Evolutionary conservation across 805 yeast genomes (phyloP), one percentile per base, ranked within the genome.

Genomic region (Yamadazyma akitaensis): DNA sequence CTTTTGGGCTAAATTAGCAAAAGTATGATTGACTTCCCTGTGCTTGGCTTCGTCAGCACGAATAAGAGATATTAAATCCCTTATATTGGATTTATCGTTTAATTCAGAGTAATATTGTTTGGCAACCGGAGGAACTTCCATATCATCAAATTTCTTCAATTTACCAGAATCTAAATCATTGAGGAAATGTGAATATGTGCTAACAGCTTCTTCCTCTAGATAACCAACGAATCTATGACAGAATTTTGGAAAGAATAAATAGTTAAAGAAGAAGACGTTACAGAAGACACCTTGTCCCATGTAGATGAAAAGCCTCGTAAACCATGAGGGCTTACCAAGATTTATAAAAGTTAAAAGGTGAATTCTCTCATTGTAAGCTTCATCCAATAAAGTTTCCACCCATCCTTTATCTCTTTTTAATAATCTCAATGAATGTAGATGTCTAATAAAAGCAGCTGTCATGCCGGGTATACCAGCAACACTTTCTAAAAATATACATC

Each of bases 381-480:
- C 91, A 56, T 84, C 90, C 34, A 80, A 67, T 34, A 85, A 67
- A 1, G 90, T 83, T 60, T 84, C 88, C 51, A 85, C 75, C 85
- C 88, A 85, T 1, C 87, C 89, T 56, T 80, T 77, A 60, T 84
- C 91, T 49, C 90, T 65, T 56, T 73, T 73, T 53, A 85, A 67
- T 42, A 82, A 61, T 53, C 91, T 67, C 40, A 84, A 60, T 2
- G 87, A 77, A 51, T 81, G 82, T 55, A 84, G 70, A 59, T 85
- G 90, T 47, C 90, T 75, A 37, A 85, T 62, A 64, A 83, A 84
- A 1, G 85, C 85, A 2, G 87, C 91, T 40, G 81, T 85, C 73
- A 82, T 78, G 10, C 91, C 90, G 1, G 91, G 91, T n/a, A 84
- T 87, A 8, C 88, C 90, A 4, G 91, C 91, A 46, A 85, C 73